Percentiles rank a stretch among this genome's conserved stretches.
Evolutionary conservation across 2,329 filamentous ascomycete genomes (phyloP).

Genomic region (Verticillium klebahnii): DNA sequence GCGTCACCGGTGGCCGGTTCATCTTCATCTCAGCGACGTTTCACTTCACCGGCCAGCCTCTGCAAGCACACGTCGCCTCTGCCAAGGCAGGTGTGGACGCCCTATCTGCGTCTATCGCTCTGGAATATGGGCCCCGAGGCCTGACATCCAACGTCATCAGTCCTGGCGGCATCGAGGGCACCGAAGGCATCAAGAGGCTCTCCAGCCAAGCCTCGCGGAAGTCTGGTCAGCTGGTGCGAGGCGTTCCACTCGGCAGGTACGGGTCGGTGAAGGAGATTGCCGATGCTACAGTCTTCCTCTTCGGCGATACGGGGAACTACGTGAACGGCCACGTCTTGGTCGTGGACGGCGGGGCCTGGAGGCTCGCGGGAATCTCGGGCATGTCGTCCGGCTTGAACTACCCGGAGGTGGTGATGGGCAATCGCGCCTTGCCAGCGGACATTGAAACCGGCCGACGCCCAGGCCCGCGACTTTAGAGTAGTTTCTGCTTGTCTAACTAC

Average conservation of each 20-base stretch:
- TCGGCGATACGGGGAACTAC: too few relatives aligned
- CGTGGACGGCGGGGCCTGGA: neutral
- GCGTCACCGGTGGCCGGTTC: neutral
- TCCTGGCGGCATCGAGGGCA: neutral
- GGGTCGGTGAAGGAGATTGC: neutral
- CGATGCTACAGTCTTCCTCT: too few relatives aligned
- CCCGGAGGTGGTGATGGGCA: too few relatives aligned
- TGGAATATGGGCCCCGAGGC: conserved; percentile 1
- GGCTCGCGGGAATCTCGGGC: too few relatives aligned
- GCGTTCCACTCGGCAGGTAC: neutral
- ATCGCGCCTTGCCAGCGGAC: too few relatives aligned
- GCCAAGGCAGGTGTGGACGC: neutral
- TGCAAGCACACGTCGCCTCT: conserved; percentile 1
- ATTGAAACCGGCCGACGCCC: too few relatives aligned
- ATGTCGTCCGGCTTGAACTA: too few relatives aligned
- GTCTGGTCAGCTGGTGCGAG: neutral
- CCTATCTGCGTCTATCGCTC: neutral
- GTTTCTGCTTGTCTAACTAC: too few relatives aligned
- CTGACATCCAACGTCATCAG: neutral
- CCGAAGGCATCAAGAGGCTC: neutral
- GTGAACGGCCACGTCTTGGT: too few relatives aligned
- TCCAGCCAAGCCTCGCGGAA: neutral
- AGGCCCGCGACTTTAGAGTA: too few relatives aligned
- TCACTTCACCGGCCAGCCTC: neutral
- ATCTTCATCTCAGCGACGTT: neutral